Percentiles rank a stretch among this genome's conserved stretches.
These are phyloP conservation scores for Chytridium lagenaria DNA, from an alignment of 371 early-diverging fungal genomes.

Conservation along the genomic window DNA sequence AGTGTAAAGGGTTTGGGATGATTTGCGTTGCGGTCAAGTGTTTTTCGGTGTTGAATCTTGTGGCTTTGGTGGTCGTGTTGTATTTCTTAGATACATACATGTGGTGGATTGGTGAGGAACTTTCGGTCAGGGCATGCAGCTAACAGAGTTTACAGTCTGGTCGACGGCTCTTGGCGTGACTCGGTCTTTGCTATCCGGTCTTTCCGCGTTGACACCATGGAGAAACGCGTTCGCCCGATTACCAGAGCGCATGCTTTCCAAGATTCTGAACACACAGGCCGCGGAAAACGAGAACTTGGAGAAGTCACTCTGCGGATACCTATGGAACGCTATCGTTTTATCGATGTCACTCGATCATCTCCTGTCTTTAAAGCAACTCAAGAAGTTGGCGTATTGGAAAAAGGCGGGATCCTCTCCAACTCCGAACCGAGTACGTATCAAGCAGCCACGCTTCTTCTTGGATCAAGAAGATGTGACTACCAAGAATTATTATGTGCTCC, in stretches of 20 bases:
- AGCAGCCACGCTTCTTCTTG: constrained; percentile 83
- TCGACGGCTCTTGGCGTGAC: constrained; percentile 72
- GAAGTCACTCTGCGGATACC: constrained; percentile 78
- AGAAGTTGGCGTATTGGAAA: constrained; percentile 77
- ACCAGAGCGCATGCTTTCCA: constrained; percentile 65
- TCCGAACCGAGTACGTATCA: constrained; percentile 47
- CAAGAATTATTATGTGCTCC: constrained; percentile 78
- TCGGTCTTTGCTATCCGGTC: constrained; percentile 79
- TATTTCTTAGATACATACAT: constrained; percentile 91
- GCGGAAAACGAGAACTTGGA: constrained; percentile 78
- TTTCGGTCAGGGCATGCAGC: neutral
- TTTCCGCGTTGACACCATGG: constrained; percentile 90
- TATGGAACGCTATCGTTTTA: constrained; percentile 90
- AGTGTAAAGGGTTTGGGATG: constrained; percentile 6
- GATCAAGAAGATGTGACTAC: constrained; percentile 83
- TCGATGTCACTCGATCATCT: constrained; percentile 88
- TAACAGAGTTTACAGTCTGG: constrained; percentile 38
- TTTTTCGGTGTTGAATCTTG: constrained; percentile 11
- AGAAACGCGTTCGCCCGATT: constrained; percentile 82
- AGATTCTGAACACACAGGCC: constrained; percentile 58
- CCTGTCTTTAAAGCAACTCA: constrained; percentile 78
- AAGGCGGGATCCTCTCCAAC: neutral
- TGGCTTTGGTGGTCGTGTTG: constrained; percentile 69
- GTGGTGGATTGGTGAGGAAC: constrained; percentile 73
- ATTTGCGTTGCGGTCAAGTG: constrained; percentile 41